Percentiles rank a stretch among this genome's conserved stretches.
phyloP scores from a whole-genome alignment of 202 grass and related monocot genomes.

The Saccharum hybrid region DNA sequence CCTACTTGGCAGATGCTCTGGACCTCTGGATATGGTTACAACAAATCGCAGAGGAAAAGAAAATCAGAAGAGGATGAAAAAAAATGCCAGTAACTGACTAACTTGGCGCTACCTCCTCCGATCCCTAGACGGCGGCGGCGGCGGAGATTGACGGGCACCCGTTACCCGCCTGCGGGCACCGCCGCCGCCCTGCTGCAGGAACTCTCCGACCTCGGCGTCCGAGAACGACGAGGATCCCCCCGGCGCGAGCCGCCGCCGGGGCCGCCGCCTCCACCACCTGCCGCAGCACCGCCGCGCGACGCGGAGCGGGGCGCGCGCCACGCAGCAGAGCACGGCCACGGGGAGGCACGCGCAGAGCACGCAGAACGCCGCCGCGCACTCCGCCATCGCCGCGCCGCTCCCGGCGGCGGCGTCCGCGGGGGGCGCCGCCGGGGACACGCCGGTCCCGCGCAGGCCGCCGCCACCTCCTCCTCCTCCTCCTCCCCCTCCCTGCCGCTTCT shows the following conservation, averaged over 20 bases:
- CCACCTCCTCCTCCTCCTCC: neutral
- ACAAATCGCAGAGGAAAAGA: constrained; percentile 18
- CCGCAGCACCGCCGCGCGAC: constrained; percentile 53
- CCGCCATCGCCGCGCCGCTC: constrained; percentile 45
- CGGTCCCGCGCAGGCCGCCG: neutral
- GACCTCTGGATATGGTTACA: constrained; percentile 1
- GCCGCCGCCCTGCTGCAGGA: constrained; percentile 17
- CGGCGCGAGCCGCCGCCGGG: constrained; percentile 33
- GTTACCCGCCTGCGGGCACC: constrained; percentile 15
- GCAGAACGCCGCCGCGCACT: constrained; percentile 65
- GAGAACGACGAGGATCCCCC: constrained; percentile 63
- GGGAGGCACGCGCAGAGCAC: constrained; percentile 71
- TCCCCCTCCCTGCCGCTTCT: constrained; percentile 42
- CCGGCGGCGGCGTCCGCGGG: constrained; percentile 21
- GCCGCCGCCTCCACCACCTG: constrained; percentile 17
- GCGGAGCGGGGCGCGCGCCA: constrained; percentile 57
- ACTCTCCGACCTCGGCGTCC: constrained; percentile 67
- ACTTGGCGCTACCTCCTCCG: constrained; percentile 35
- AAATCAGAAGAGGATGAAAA: neutral
- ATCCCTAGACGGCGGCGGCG: constrained; percentile 28
- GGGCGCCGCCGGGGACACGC: constrained; percentile 42
- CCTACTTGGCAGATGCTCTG: constrained; percentile 31
- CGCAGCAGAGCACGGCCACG: constrained; percentile 62
- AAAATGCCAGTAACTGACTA: constrained; percentile 42
- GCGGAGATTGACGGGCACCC: neutral